Conservation (phyloP, 2,329 filamentous ascomycete species). For the Macroventuria anomochaeta region DNA sequence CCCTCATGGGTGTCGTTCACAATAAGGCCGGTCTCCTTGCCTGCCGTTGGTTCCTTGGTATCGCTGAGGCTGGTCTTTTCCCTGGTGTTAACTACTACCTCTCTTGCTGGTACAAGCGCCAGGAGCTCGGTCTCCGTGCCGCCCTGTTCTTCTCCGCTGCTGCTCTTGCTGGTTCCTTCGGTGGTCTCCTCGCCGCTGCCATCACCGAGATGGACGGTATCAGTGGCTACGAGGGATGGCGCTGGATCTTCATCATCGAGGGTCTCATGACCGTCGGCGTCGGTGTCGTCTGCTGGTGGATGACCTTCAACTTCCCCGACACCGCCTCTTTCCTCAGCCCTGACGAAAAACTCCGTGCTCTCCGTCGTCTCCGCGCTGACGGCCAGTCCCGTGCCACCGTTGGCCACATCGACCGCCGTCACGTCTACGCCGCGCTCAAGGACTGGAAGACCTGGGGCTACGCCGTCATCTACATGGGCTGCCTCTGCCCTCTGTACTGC, state of each 20-base stretch:
- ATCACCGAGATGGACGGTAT: constrained; percentile 68
- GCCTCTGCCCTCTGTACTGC: constrained; percentile 54
- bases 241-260: constrained; percentile 51
- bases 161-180: constrained; percentile 65
- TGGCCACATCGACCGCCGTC: constrained; percentile 41
- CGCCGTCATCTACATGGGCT: constrained; percentile 69
- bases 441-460: constrained; percentile 60
- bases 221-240: constrained; percentile 53
- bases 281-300: constrained; percentile 56
- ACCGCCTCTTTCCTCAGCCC: constrained; percentile 64
- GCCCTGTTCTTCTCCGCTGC: constrained; percentile 67
- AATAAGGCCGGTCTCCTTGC: constrained; percentile 47
- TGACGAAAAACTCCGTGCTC: constrained; percentile 62
- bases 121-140: constrained; percentile 60
- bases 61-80: constrained; percentile 49
- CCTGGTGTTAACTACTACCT: constrained; percentile 61
- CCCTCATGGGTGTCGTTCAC: constrained; percentile 56
- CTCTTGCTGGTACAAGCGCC: constrained; percentile 63
- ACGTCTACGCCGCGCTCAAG: constrained; percentile 53
- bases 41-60: constrained; percentile 47
- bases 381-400: constrained; percentile 72
- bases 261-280: constrained; percentile 48
- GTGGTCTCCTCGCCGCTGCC: constrained; percentile 62
- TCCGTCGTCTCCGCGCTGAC: constrained; percentile 68
- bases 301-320: constrained; percentile 69